Evolutionary conservation across 106 monocot species (phyloP), one percentile per base, ranked within the genome.

Genomic region (Acanthochlamys bracteata): DNA sequence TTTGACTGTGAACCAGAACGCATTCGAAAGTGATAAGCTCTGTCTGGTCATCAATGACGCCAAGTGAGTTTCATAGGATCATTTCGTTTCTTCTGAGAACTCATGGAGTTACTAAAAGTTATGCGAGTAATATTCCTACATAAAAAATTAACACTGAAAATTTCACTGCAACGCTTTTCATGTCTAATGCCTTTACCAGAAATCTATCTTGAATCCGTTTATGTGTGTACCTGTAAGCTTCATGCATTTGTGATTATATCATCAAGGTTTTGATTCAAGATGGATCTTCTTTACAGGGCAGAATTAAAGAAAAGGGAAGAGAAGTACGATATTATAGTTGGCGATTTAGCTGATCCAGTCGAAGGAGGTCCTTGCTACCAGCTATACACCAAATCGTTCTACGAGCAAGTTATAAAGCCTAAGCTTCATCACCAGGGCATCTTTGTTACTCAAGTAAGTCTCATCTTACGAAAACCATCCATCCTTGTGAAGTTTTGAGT

Each of bases 291-390:
- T 47, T 42, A 11, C 41, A 91, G 91, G 65, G 80, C 64, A 24
- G 91, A 91, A 62, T 57, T 91, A 20, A 71, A 78, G 70, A 78
- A 74, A 55, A 81, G 71, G 7, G 66, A 81, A 42, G 91, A 86
- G 65, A 80, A 64, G 41, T 91, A 78, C 25, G 91, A 91, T 42
- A 71, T 91, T 4, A 84, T 91, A 55, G 78, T 91, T 3, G 91
- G 91, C 25, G 91, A 91, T 70, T 55, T 91, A 51, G 85, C 83
- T 17, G 91, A 91, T 43, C 91, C 91, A 0, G 59, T 91, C 20
- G 86, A 91, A 72, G 91, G 86, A 70, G 91, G 91, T 11, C 91
- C 91, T 7, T 91, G 91, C 65, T 91, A 83, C 61, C 91, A 86
- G 56, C 83, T 91, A 42, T 86, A 91, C 71, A 91, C 91, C 42